These are phyloP conservation scores for Salix brachista DNA, from an alignment of 345 rosid genomes.

Conservation along the genomic window DNA sequence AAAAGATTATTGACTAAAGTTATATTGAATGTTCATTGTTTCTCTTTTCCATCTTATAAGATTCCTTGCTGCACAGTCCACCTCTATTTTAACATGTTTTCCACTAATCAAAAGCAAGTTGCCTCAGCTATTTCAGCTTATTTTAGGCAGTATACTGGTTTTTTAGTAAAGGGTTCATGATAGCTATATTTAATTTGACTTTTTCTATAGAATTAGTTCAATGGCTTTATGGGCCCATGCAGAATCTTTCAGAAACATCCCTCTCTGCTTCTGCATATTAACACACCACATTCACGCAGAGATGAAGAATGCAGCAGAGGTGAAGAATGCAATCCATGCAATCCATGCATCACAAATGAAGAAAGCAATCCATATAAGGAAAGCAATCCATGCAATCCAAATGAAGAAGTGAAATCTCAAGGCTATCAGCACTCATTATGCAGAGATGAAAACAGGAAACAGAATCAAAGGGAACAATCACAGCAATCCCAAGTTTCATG, in stretches of 20 bases:
- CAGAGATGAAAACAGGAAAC: too few relatives aligned
- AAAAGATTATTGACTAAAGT: not conserved
- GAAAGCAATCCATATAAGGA: too few relatives aligned
- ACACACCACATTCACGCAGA: too few relatives aligned
- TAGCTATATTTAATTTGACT: not conserved
- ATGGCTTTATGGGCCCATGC: not conserved
- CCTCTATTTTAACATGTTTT: not conserved
- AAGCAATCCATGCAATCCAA: too few relatives aligned
- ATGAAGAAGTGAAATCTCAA: too few relatives aligned
- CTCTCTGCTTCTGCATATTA: not conserved
- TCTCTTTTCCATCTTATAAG: not conserved
- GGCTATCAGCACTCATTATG: too few relatives aligned
- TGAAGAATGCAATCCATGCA: too few relatives aligned
- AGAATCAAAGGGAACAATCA: too few relatives aligned
- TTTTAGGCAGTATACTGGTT: not conserved
- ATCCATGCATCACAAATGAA: too few relatives aligned
- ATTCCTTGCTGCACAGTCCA: not conserved
- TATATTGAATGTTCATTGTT: not conserved
- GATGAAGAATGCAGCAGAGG: too few relatives aligned
- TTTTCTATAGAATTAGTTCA: not conserved
- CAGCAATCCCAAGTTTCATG: too few relatives aligned
- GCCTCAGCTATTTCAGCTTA: not conserved
- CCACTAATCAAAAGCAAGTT: not conserved
- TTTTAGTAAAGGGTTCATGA: not conserved
- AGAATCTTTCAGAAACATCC: not conserved